Evolutionary conservation across 805 yeast genomes (phyloP), one percentile per base, ranked within the genome.

Genomic region (Candida qinlingensis): DNA sequence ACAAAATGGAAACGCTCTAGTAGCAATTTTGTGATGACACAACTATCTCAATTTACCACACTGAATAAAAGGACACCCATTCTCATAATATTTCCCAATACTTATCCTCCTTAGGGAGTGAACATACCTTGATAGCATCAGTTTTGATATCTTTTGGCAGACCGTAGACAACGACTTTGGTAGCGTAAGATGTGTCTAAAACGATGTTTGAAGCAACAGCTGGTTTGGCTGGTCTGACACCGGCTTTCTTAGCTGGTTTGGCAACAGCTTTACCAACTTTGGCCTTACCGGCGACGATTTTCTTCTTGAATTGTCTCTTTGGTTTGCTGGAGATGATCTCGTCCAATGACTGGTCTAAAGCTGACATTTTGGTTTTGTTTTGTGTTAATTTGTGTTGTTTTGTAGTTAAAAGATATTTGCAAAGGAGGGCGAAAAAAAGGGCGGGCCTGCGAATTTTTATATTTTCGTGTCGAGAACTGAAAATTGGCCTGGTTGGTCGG

Each of bases 341-440:
- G 74, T 92, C 99, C 64, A 92, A 81, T 44, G 97, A 88, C 74
- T 87, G 86, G 73, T 92, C 97, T 72, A 92, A 79, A 62, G 86
- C 77, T 55, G 85, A 77, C 66, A 95, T 85, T 91, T 85, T 87
- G 50, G 45, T 65, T 45, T 44, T 39, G 37, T 40, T 43, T 44
- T 40, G 43, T 46, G 48, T 44, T 40, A 44, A 19, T 19, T 37
- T 47, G 46, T 44, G 30, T 26, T 35, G 43, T 45, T 29, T 38
- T 34, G 46, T 37, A 37, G 38, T 13, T 37, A 26, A 12, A 7
- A 36, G 39, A 35, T 43, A 12, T 30, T 13, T 30, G 37, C 12
- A n/a, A 27, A 31, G 34, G 44, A 39, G 41, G 42, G 7, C 39
- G 28, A 8, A 38, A 29, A 35, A 46, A 40, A 28, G 30, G 7